Evolutionary conservation across 1,139 yeast species (phyloP), one percentile per base, ranked within the genome.

Genomic region (Trichomonascaceae sp.): DNA sequence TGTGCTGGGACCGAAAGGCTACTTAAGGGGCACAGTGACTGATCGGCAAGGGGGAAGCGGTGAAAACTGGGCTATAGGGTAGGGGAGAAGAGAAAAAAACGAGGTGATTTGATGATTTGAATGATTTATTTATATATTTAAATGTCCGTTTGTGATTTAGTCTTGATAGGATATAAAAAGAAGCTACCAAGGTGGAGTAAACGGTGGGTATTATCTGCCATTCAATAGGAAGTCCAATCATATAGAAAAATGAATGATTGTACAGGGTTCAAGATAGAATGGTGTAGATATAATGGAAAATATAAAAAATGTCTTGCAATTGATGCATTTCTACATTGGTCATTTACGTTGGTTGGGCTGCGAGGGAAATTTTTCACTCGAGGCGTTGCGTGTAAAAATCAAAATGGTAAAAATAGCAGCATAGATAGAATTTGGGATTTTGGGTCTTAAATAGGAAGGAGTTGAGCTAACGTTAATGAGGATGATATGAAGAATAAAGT

Each of bases 101-200:
- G n/a, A n/a, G n/a, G n/a, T n/a, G n/a, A n/a, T n/a, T n/a, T n/a
- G n/a, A n/a, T n/a, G n/a, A n/a, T n/a, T n/a, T n/a, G n/a, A n/a
- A n/a, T n/a, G n/a, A n/a, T n/a, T 12, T 27, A 27, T 27, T 27
- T 27, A 27, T 36, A 36, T 17, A 20, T 39, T 22, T 27, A 36
- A 47, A 60, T 60, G 56, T 60, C 45, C 53, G 61, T 55, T 60
- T 53, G 55, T 60, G 62, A 60, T 60, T 60, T 59, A 60, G 62
- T 60, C 60, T 51, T 56, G 58, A 49, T 41, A 45, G 55, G 45
- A 19, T 51, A 51, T 30, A 49, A 13, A 22, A 8, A 38, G 51
- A 53, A 24, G 49, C 58, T 51, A 19, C 41, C 60, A 58, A 61
- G 61, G 61, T 57, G 62, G 61, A 58, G 61, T 49, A 54, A 59